These are phyloP conservation scores for Combretum micranthum DNA, from an alignment of 345 rosid species.

Conservation along the genomic window DNA sequence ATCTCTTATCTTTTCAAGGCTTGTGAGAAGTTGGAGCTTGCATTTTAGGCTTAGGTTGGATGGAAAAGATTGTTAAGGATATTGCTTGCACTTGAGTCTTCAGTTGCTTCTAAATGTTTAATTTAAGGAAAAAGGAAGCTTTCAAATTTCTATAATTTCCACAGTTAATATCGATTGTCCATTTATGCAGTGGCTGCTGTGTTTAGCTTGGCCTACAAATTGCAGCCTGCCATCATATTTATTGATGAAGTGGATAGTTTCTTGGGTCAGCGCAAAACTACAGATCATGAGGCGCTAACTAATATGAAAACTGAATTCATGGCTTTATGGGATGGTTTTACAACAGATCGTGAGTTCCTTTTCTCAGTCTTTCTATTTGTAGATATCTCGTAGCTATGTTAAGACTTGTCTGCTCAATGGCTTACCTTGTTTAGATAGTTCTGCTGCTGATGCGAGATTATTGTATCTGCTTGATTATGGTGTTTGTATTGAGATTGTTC, in stretches of 20 bases:
- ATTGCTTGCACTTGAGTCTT: too few species aligned
- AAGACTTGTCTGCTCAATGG: too few species aligned
- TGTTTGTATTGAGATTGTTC: neutral
- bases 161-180: neutral
- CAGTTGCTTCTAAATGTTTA: too few species aligned
- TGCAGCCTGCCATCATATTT: conserved; percentile 93
- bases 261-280: conserved; percentile 80
- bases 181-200: conserved; percentile 79
- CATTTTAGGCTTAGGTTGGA: too few species aligned
- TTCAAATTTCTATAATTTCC: neutral
- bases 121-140: too few species aligned
- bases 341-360: conserved; percentile 82
- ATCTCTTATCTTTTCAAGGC: too few species aligned
- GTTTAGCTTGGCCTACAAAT: conserved; percentile 88
- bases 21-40: too few species aligned
- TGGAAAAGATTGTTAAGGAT: too few species aligned
- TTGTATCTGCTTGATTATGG: neutral
- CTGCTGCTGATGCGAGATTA: too few species aligned
- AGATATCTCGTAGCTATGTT: neutral
- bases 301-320: conserved; percentile 99
- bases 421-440: too few species aligned
- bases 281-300: conserved; percentile 86
- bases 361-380: neutral
- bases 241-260: conserved; percentile 98
- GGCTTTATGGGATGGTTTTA: conserved; percentile 99